These are phyloP conservation scores for Athelia sp. DNA, from an alignment of 1,284 basidiomycete species.

Conservation along the genomic window DNA sequence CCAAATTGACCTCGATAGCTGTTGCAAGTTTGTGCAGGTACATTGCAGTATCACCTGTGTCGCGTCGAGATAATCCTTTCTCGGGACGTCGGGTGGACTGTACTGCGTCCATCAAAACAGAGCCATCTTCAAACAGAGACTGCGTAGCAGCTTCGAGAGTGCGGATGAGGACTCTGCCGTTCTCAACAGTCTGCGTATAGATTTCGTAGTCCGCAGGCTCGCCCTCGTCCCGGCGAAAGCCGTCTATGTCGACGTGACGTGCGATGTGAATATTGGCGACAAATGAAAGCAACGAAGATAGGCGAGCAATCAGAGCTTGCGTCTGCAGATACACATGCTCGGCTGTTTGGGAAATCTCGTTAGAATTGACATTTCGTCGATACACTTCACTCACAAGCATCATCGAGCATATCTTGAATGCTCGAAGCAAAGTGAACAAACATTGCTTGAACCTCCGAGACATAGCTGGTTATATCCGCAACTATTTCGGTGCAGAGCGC, in stretches of 20 bases:
- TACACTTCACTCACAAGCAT: conserved; percentile 3
- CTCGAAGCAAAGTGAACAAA: conserved; percentile 35
- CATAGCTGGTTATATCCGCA: conserved; percentile 42
- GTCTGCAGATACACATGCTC: conserved; percentile 34
- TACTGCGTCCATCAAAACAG: conserved; percentile 48
- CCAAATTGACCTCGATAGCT: conserved; percentile 49
- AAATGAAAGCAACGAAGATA: conserved; percentile 51
- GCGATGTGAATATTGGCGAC: conserved; percentile 71
- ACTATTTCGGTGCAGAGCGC: conserved; percentile 48
- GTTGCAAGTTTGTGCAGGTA: conserved; percentile 42
- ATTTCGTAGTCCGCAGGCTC: conserved; percentile 33
- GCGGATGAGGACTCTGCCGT: conserved; percentile 60
- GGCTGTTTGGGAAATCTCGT: conserved; percentile 17
- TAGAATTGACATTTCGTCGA: neutral
- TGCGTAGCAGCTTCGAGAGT: conserved; percentile 65
- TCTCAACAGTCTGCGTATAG: conserved; percentile 61
- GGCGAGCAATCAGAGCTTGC: conserved; percentile 45
- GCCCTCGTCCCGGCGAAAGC: conserved; percentile 47
- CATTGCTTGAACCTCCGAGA: conserved; percentile 44
- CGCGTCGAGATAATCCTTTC: conserved; percentile 24
- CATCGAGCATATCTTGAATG: conserved; percentile 26
- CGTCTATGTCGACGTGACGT: conserved; percentile 73
- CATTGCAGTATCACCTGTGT: conserved; percentile 36
- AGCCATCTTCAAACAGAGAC: conserved; percentile 65
- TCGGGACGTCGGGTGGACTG: conserved; percentile 46